These are phyloP conservation scores for Xylaria sp. DNA, from an alignment of 2,329 filamentous ascomycete genomes.

Conservation along the genomic window DNA sequence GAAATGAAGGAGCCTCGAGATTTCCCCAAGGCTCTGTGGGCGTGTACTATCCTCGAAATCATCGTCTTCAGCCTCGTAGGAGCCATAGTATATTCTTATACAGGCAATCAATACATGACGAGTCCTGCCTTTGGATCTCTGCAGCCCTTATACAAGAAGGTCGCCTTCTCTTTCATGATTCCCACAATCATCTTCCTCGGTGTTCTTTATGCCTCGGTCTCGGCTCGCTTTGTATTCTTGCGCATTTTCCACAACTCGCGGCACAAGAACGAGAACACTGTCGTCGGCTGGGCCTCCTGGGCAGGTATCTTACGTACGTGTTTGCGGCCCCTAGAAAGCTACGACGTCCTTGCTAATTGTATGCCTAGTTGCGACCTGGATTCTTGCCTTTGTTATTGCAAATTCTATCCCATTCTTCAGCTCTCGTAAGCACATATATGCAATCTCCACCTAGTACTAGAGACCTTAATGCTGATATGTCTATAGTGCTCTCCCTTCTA, in stretches of 20 bases:
- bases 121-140: conserved; percentile 88
- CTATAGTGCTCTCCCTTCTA: conserved; percentile 73
- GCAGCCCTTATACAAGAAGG: conserved; percentile 82
- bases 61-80: conserved; percentile 88
- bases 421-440: conserved; percentile 62
- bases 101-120: conserved; percentile 88
- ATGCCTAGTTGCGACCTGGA: conserved; percentile 71
- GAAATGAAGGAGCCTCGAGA: conserved; percentile 86
- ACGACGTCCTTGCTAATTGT: conserved; percentile 13
- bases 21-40: conserved; percentile 93
- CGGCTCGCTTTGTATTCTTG: conserved; percentile 91
- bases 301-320: conserved; percentile 71
- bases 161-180: conserved; percentile 94
- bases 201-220: conserved; percentile 89
- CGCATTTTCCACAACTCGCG: conserved; percentile 81
- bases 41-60: conserved; percentile 87
- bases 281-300: conserved; percentile 85
- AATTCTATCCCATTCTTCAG: conserved; percentile 95
- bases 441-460: no score
- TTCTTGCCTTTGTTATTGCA: conserved; percentile 91
- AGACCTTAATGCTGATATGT: conserved; percentile 18
- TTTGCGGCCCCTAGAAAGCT: conserved; percentile 26
- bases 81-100: conserved; percentile 83
- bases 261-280: conserved; percentile 83
- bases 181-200: conserved; percentile 93